A percentile compares a stretch with the other conserved stretches of the same genome.
Conservation (phyloP, 192 early-diverging fungal species). For the Linnemannia hyalina region DNA sequence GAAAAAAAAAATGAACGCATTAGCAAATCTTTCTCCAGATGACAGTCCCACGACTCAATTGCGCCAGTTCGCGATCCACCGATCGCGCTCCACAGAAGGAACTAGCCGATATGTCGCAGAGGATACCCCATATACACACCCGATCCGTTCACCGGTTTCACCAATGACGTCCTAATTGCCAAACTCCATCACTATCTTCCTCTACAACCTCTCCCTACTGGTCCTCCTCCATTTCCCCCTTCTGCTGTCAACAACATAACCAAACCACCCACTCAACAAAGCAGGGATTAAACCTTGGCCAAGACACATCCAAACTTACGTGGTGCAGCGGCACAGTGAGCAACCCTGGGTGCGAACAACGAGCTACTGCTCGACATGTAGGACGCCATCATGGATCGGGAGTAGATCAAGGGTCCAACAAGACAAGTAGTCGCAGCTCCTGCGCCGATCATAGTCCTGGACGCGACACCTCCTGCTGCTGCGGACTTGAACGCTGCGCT, state of each 20-base stretch:
- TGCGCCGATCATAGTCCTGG: slow-evolving; percentile 13
- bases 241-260: background rate
- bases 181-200: too few relatives aligned
- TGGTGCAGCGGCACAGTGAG: slow-evolving; percentile 9
- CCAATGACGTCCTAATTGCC: background rate
- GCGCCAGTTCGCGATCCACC: background rate
- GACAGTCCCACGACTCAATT: background rate
- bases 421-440: slow-evolving; percentile 19
- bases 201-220: background rate
- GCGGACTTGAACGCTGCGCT: background rate
- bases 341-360: background rate
- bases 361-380: background rate
- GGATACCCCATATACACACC: background rate
- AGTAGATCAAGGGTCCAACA: slow-evolving; percentile 25
- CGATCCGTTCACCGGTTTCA: background rate
- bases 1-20: background rate
- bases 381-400: background rate
- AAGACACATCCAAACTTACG: background rate
- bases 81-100: background rate
- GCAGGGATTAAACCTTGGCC: background rate
- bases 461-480: background rate
- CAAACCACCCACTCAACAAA: background rate
- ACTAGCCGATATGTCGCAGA: background rate
- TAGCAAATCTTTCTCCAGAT: background rate
- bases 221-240: background rate